phyloP scores from a whole-genome alignment of 352 stramenopile species.

The Pythium rishiriense region DNA sequence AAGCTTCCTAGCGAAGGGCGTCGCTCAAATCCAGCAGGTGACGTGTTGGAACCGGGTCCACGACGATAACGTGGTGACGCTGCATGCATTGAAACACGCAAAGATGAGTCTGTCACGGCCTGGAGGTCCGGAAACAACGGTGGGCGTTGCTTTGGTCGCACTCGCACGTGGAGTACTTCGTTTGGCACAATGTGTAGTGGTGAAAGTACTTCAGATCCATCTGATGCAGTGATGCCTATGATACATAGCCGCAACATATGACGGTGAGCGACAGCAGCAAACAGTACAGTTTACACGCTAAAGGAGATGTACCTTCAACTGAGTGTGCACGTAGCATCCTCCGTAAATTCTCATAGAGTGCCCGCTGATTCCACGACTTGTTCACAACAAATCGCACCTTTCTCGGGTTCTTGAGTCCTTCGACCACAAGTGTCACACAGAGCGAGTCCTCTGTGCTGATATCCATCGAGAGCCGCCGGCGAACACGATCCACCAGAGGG shows the following conservation, averaged over 20 bases:
- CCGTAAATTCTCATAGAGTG: conserved; percentile 60
- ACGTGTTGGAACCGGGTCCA: background rate
- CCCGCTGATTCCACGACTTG: conserved; percentile 59
- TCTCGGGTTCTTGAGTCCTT: conserved; percentile 53
- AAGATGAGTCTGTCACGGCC: conserved; percentile 1
- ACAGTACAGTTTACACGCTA: conserved; percentile 5
- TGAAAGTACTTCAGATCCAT: conserved; percentile 68
- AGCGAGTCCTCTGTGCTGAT: conserved; percentile 74
- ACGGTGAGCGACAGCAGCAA: background rate
- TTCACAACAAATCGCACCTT: conserved; percentile 81
- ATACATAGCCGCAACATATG: background rate
- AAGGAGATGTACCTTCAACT: conserved; percentile 43
- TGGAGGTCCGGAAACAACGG: conserved; percentile 23
- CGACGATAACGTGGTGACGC: conserved; percentile 20
- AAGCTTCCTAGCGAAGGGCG: conserved; percentile 13
- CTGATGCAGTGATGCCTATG: conserved; percentile 48
- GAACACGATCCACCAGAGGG: conserved; percentile 73
- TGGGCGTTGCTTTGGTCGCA: conserved; percentile 47
- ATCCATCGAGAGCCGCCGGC: conserved; percentile 74
- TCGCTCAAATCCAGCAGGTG: background rate
- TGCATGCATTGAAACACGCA: conserved; percentile 8
- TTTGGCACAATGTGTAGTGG: conserved; percentile 71
- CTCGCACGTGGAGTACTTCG: conserved; percentile 68
- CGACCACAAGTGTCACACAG: conserved; percentile 66
- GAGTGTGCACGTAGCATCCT: conserved; percentile 73